These are phyloP conservation scores for Aureobasidium leucospermi DNA, from an alignment of 2,329 filamentous ascomycete species.

Conservation along the genomic window DNA sequence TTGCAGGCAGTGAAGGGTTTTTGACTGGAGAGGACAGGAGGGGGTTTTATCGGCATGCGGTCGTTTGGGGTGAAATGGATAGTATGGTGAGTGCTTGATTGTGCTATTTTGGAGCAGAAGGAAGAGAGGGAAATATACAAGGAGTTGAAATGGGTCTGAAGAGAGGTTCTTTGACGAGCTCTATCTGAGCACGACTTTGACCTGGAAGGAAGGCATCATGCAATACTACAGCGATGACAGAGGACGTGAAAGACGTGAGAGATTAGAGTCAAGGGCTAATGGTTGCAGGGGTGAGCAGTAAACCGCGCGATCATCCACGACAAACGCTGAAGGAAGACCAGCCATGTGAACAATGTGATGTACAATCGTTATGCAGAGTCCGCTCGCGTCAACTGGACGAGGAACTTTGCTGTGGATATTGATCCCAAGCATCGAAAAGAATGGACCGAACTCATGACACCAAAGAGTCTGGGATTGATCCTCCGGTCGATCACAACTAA, in stretches of 20 bases:
- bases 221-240: too few species aligned
- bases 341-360: slow-evolving; percentile 80
- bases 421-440: slow-evolving; percentile 53
- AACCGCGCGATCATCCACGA: too few species aligned
- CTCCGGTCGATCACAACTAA: slow-evolving; percentile 72
- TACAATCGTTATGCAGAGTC: slow-evolving; percentile 82
- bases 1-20: slow-evolving; percentile 70
- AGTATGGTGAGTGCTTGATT: slow-evolving; percentile 43
- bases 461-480: slow-evolving; percentile 63
- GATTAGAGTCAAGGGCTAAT: too few species aligned
- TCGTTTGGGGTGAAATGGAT: slow-evolving; percentile 80
- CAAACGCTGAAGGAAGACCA: slow-evolving; percentile 29
- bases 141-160: too few species aligned
- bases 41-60: slow-evolving; percentile 57
- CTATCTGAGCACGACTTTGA: too few species aligned
- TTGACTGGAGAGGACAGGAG: slow-evolving; percentile 55
- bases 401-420: slow-evolving; percentile 57
- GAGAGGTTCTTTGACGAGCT: too few species aligned
- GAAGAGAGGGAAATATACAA: too few species aligned
- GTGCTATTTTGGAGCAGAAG: not conserved
- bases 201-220: too few species aligned
- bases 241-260: too few species aligned
- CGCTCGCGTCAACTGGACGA: slow-evolving; percentile 69
- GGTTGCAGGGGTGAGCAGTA: not conserved
- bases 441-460: slow-evolving; percentile 65